Evolutionary conservation across 2,329 filamentous ascomycete genomes (phyloP).

Genomic region (Monosporascus sp.): DNA sequence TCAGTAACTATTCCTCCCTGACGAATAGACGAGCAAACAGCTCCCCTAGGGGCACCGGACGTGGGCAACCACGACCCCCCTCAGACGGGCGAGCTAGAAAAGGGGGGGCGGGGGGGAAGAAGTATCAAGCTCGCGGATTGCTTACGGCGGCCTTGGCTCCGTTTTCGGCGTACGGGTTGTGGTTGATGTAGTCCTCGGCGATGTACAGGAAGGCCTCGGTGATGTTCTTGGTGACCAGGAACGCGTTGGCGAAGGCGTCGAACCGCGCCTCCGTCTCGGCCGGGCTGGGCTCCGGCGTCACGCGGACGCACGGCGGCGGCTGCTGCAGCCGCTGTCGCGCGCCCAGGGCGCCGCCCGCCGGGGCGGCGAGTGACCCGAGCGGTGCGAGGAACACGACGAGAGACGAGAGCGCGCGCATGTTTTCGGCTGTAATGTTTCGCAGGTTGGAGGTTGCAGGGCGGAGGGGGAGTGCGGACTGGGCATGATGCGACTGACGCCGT

Average conservation of each 20-base stretch:
- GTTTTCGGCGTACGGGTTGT: constrained; percentile 13
- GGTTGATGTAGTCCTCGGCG: constrained; percentile 15
- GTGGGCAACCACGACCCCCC: too few relatives aligned
- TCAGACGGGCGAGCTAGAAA: too few relatives aligned
- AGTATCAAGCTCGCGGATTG: too few relatives aligned
- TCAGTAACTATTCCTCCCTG: too few relatives aligned
- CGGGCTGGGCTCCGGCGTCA: constrained; percentile 12
- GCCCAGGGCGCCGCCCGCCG: background rate
- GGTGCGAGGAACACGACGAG: constrained; percentile 3
- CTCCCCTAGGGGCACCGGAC: too few relatives aligned
- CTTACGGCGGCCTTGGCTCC: constrained; percentile 11
- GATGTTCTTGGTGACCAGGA: constrained; percentile 17
- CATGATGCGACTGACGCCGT: too few relatives aligned
- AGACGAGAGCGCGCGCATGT: constrained; percentile 1
- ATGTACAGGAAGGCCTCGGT: constrained; percentile 18
- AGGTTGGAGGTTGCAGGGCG: too few relatives aligned
- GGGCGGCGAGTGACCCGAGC: constrained; percentile 1
- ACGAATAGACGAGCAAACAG: too few relatives aligned
- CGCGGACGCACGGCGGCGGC: constrained; percentile 14
- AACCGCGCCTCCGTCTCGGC: constrained; percentile 13
- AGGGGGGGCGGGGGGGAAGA: too few relatives aligned
- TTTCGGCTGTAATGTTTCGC: too few relatives aligned
- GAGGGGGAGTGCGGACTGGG: too few relatives aligned
- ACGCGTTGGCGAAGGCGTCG: constrained; percentile 16
- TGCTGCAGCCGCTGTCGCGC: constrained; percentile 3